Evolutionary conservation across 164 flowering plant species (phyloP).

Genomic region (Vitis labrusca): DNA sequence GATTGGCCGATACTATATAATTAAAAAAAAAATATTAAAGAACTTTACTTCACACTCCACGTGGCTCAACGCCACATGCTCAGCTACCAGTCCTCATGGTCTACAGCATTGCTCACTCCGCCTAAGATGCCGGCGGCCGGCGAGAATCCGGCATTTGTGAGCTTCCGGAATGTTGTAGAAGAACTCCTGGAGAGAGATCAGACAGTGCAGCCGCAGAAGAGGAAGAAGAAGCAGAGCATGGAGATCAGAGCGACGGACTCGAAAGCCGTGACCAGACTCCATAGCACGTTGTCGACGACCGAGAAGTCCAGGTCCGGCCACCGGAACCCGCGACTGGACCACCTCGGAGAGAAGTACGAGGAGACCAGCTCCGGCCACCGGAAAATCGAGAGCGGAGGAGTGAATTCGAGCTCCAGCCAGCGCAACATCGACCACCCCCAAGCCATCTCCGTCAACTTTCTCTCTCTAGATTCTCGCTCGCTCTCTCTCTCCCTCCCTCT

Average conservation of each 20-base stretch:
- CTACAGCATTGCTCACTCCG: not conserved
- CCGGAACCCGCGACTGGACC: not conserved
- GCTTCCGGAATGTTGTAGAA: not conserved
- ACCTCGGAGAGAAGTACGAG: constrained; percentile 1
- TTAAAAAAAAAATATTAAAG: too few relatives aligned
- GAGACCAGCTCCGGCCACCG: constrained; percentile 11
- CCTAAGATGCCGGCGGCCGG: not conserved
- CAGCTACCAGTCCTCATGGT: not conserved
- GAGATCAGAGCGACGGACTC: constrained; percentile 58
- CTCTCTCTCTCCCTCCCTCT: constrained; percentile 1
- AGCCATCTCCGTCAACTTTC: constrained; percentile 5
- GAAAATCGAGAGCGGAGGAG: not conserved
- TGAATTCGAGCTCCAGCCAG: constrained; percentile 3
- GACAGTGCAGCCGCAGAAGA: constrained; percentile 58
- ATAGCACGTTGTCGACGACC: constrained; percentile 44
- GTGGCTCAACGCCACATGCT: not conserved
- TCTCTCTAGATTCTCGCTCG: not conserved
- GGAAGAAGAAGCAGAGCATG: constrained; percentile 59
- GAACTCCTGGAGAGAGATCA: constrained; percentile 10
- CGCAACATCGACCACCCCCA: constrained; percentile 5
- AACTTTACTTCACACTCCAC: not conserved
- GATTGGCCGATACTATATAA: too few relatives aligned
- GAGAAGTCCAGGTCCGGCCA: constrained; percentile 24
- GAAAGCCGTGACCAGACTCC: constrained; percentile 46
- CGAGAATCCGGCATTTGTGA: not conserved